Evolutionary conservation across 352 stramenopile species (phyloP).

Genomic region (Elongisporangium prolatum): DNA sequence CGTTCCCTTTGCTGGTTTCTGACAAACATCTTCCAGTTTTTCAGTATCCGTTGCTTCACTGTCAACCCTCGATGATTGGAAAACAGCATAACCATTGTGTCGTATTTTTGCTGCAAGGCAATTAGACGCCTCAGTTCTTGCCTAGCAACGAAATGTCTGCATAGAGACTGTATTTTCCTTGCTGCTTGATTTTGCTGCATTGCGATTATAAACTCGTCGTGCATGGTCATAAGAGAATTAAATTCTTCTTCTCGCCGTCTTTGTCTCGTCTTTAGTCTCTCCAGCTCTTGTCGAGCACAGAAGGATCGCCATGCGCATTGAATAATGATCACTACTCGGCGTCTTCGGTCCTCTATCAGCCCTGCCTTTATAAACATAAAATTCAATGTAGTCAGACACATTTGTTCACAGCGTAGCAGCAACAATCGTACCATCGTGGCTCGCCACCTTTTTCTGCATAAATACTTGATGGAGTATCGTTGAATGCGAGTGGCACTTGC

Average conservation of each 20-base stretch:
- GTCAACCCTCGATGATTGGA: slow-evolving; percentile 21
- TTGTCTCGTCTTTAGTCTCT: slow-evolving; percentile 16
- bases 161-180: slow-evolving; percentile 45
- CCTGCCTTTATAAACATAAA: slow-evolving; percentile 8
- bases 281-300: slow-evolving; percentile 17
- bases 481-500: slow-evolving; percentile 31
- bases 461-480: slow-evolving; percentile 12
- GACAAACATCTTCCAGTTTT: slow-evolving; percentile 34
- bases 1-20: slow-evolving; percentile 25
- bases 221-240: slow-evolving; percentile 29
- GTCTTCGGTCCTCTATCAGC: slow-evolving; percentile 25
- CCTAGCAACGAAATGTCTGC: slow-evolving; percentile 33
- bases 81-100: slow-evolving; percentile 31
- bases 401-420: too few relatives aligned
- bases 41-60: slow-evolving; percentile 21
- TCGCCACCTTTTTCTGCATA: slow-evolving; percentile 16
- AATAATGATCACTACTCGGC: slow-evolving; percentile 28
- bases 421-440: slow-evolving; percentile 7
- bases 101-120: slow-evolving; percentile 31
- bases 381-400: background rate
- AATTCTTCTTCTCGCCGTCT: slow-evolving; percentile 25
- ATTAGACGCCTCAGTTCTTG: slow-evolving; percentile 22
- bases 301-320: slow-evolving; percentile 43
- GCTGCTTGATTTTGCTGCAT: slow-evolving; percentile 33
- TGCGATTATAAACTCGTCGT: slow-evolving; percentile 40